Conservation (phyloP, 2,329 filamentous ascomycete species). For the Fusarium scirpi region DNA sequence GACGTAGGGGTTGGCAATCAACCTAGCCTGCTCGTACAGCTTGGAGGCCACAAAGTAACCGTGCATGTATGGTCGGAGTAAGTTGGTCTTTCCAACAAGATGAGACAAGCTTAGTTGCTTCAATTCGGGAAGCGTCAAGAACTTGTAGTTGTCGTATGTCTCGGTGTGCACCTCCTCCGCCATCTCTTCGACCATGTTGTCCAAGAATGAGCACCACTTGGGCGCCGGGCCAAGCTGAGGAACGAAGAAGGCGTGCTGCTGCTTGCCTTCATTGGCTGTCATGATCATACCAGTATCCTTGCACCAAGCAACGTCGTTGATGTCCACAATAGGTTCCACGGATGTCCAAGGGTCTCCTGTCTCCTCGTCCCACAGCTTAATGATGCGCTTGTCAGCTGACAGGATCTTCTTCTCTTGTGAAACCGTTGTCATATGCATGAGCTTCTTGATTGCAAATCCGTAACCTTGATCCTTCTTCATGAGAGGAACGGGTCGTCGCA, state of each 20-base stretch:
- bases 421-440: conserved; percentile 77
- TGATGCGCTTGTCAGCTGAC: conserved; percentile 92
- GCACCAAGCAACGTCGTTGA: conserved; percentile 94
- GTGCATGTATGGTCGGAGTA: conserved; percentile 97
- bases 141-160: conserved; percentile 99
- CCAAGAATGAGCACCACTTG: conserved; percentile 95
- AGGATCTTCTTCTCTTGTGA: conserved; percentile 88
- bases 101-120: conserved; percentile 88
- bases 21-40: conserved; percentile 91
- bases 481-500: conserved; percentile 86
- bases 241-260: conserved; percentile 95
- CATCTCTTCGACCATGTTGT: conserved; percentile 99
- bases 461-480: conserved; percentile 96
- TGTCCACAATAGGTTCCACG: conserved; percentile 92
- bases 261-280: conserved; percentile 95
- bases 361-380: conserved; percentile 93
- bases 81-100: conserved; percentile 87
- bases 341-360: conserved; percentile 93
- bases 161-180: conserved; percentile 82
- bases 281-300: conserved; percentile 94
- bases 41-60: conserved; percentile 97
- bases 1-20: conserved; percentile 93
- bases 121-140: conserved; percentile 89
- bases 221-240: conserved; percentile 93
- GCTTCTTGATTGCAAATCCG: conserved; percentile 89